Evolutionary conservation across 1,139 yeast genomes (phyloP).

Genomic region (Magnusiomyces ingens): DNA sequence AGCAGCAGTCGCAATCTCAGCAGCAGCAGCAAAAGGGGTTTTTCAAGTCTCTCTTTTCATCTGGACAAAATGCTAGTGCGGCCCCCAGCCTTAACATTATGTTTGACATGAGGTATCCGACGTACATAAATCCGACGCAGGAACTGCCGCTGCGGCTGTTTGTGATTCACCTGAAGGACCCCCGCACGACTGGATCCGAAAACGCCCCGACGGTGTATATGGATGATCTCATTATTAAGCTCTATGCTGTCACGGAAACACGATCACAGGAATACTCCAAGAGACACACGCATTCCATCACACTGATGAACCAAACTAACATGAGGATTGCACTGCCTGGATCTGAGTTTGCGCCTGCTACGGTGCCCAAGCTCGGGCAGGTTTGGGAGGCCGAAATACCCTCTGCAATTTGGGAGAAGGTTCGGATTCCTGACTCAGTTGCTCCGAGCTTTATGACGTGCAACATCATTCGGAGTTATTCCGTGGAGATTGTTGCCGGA

Average conservation of each 20-base stretch:
- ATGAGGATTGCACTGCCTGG: slow-evolving; percentile 1
- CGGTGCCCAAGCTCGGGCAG: slow-evolving; percentile 11
- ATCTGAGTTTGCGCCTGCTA: neutral
- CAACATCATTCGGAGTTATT: slow-evolving; percentile 47
- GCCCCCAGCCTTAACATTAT: slow-evolving; percentile 15
- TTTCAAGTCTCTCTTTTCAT: neutral
- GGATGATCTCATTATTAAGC: slow-evolving; percentile 20
- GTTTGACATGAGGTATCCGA: slow-evolving; percentile 27
- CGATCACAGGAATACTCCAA: slow-evolving; percentile 25
- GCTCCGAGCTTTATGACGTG: slow-evolving; percentile 55
- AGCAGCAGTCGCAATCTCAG: neutral
- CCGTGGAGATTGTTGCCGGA: slow-evolving; percentile 41
- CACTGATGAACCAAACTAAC: slow-evolving; percentile 4
- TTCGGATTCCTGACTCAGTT: slow-evolving; percentile 44
- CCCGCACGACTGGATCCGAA: slow-evolving; percentile 10
- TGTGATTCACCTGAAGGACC: slow-evolving; percentile 20
- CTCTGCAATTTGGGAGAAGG: slow-evolving; percentile 26
- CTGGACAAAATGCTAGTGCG: neutral
- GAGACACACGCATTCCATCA: slow-evolving; percentile 10
- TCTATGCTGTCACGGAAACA: slow-evolving; percentile 26
- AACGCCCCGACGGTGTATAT: slow-evolving; percentile 18
- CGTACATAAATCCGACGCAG: slow-evolving; percentile 22
- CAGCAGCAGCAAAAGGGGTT: neutral
- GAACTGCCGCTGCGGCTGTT: slow-evolving; percentile 25
- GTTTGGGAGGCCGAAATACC: slow-evolving; percentile 22